Evolutionary conservation across 2,329 filamentous ascomycete genomes (phyloP).

Genomic region (Alternaria arbusti): DNA sequence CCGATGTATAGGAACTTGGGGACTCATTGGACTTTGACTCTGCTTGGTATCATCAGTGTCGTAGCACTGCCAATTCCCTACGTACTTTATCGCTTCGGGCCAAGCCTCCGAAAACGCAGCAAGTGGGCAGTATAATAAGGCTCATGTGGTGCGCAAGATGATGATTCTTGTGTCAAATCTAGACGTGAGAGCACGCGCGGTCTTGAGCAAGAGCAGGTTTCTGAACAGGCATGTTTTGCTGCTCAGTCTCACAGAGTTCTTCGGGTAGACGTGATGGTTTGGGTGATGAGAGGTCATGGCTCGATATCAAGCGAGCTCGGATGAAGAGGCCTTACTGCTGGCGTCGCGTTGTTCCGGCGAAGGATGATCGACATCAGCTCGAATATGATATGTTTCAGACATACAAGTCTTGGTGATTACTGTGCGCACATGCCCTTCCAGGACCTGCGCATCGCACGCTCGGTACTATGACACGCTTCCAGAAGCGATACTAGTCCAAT

Average conservation of each 20-base stretch:
- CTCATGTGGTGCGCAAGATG: background rate
- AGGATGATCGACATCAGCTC: background rate
- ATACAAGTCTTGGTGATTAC: background rate
- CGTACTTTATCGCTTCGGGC: slow-evolving; percentile 53
- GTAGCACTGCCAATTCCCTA: slow-evolving; percentile 51
- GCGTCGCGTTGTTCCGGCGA: fast-evolving
- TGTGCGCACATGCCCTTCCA: background rate
- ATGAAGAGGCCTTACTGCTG: background rate
- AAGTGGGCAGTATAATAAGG: background rate
- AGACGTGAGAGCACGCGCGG: background rate
- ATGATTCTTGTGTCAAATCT: background rate
- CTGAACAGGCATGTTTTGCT: background rate
- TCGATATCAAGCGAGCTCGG: background rate
- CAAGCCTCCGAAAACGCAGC: slow-evolving; percentile 6
- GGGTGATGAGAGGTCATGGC: fast-evolving
- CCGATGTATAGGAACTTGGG: slow-evolving; percentile 51
- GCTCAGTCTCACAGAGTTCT: background rate
- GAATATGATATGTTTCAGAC: background rate
- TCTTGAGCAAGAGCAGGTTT: background rate
- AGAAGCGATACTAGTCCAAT: background rate
- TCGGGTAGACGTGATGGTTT: background rate
- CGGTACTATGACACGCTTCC: background rate
- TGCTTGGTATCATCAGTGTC: slow-evolving; percentile 41
- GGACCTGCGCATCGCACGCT: background rate
- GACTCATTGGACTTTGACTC: slow-evolving; percentile 41